Base-by-base conservation (phyloP, 139 green algal species). In the Chlorella sp. region DNA sequence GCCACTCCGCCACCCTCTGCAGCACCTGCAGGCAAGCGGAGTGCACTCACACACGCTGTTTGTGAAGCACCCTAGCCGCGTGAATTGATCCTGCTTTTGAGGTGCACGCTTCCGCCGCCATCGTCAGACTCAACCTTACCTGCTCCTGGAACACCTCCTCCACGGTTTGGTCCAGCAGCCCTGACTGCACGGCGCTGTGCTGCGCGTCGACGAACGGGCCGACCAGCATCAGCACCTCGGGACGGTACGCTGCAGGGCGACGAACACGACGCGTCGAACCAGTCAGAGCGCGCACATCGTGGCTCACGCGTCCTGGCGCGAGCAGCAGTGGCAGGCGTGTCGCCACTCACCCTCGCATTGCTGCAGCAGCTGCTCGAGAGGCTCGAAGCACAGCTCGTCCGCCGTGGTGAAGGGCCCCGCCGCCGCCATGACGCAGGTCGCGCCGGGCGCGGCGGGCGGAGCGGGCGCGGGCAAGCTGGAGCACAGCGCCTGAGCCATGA, bases 121-220 rank as follows among this genome's bases (percentile, higher is more conserved):
- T n/a, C n/a, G n/a, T n/a, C n/a, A n/a, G n/a, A n/a, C n/a, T n/a
- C n/a, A n/a, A n/a, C n/a, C n/a, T n/a, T 29, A 89, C 84, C 82
- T 89, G 66, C 31, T 73, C 50, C 23, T 80, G 73, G 61, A 92
- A 93, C 32, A 97, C 2, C 2, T 88, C 72, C 30, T 97, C 86
- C 73, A 93, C 96, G 1, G 77, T 85, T 10, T 88, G 61, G 0
- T 92, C 71, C n/a, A 96, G 35, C 35, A 60, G 50, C 27, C 91
- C 94, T 0, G 63, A 27, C n/a, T 66, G 49, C 0, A 98, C 63
- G 1, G 65, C 3, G 2, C 89, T 82, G 74, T 97, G 90, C 68
- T 96, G 86, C 2, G 51, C 80, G 80, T 99, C 94, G 51, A 99
- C 88, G 80, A 98, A 98, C 2, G 95, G 95, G 1, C 95, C 91